Base-by-base conservation (phyloP, 352 stramenopile species). In the Lagenidium giganteum region DNA sequence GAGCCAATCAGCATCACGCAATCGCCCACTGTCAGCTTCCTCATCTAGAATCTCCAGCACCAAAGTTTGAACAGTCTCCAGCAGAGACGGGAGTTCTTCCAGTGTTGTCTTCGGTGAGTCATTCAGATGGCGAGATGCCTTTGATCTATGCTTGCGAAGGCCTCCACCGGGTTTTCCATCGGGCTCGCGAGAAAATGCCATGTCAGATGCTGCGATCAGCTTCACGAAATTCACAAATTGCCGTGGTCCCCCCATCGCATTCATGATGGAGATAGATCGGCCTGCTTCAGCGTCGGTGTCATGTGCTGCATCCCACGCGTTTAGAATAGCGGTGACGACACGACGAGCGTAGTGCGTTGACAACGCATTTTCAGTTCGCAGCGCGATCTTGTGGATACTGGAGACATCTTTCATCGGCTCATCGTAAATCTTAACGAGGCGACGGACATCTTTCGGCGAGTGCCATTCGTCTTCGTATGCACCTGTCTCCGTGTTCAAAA, bases 391-490 rank as follows among this genome's bases (percentile, higher is more conserved):
- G 51, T 92, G 71, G 28, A 95, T 93, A 43, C 80, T 92, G 36
- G 70, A 37, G 1, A 87, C 71, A 7, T 63, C 67, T 7, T 78
- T 54, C 4, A 93, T 46, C 4, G 64, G 55, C 49, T 95, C 80
- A 31, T 95, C 78, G 31, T 89, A 95, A 29, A 95, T 83, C 29
- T 64, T 71, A 5, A 72, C 83, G 42, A 91, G 76, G 4, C 83
- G 72, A n/a, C 74, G 68, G 31, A 93, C 72, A 49, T 92, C 67
- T 33, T 68, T 79, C 14, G 83, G 71, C 21, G 60, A 53, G 42
- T 88, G 70, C 75, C 72, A 93, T 51, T 93, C 75, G 27, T 93
- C 80, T 55, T 95, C 83, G 41, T 86, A 91, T 11, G 81, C 80
- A 4, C 83, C 83, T 11, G 79, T 91, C 37, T 95, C 83, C 0